Percentiles rank a stretch among this genome's conserved stretches.
Evolutionary conservation across 208 protist species (phyloP).

Genomic region (Acanthamoeba culbertsoni): DNA sequence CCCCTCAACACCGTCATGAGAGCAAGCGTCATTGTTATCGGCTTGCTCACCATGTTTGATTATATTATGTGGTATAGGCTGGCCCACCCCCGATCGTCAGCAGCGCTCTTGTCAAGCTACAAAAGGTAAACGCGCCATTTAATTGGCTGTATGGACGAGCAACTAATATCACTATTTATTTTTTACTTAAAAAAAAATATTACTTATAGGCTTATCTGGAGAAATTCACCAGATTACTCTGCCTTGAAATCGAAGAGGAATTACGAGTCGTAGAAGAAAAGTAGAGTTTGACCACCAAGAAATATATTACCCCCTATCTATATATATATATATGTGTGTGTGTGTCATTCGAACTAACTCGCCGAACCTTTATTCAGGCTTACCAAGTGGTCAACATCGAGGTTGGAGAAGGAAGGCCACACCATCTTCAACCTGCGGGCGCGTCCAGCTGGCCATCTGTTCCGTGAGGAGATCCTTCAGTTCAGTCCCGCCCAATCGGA

Average conservation of each 20-base stretch:
- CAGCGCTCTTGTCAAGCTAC: slow-evolving; percentile 27
- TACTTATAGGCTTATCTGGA: neutral
- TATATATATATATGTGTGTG: neutral
- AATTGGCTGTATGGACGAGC: neutral
- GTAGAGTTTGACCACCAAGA: neutral
- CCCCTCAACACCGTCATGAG: neutral
- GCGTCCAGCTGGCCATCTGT: neutral
- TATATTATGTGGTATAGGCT: neutral
- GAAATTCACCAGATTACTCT: neutral
- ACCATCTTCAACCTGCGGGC: neutral
- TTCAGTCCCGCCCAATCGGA: neutral
- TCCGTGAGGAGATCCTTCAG: neutral
- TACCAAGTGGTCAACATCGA: neutral
- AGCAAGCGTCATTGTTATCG: neutral
- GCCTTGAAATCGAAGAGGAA: neutral
- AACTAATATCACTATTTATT: neutral
- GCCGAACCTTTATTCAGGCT: neutral
- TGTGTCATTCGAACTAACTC: neutral
- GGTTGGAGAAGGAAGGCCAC: neutral
- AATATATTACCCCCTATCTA: neutral
- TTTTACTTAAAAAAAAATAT: neutral
- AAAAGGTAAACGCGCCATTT: neutral
- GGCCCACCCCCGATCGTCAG: slow-evolving; percentile 11
- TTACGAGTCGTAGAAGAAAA: neutral
- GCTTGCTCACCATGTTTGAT: neutral